Conservation (phyloP, 2,329 filamentous ascomycete genomes). For the Aspergillus quadricinctus region DNA sequence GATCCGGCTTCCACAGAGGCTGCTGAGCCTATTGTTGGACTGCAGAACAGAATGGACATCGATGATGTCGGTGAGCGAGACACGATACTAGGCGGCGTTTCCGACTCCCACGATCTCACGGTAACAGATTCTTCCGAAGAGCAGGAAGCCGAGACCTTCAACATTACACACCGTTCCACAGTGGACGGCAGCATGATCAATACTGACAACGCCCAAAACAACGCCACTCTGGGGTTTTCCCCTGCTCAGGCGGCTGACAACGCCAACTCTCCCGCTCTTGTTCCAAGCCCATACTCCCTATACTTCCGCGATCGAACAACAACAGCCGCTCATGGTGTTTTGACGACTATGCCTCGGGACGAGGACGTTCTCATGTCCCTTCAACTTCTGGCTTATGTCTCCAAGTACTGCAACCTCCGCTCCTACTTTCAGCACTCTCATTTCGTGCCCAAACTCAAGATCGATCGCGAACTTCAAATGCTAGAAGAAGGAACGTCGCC, state of each 20-base stretch:
- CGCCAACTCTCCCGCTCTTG: slow-evolving; percentile 68
- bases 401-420: slow-evolving; percentile 94
- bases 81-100: slow-evolving; percentile 67
- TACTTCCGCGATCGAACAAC: slow-evolving; percentile 74
- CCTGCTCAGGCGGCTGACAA: slow-evolving; percentile 59
- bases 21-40: slow-evolving; percentile 68
- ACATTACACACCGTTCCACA: slow-evolving; percentile 81
- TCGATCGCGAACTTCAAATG: slow-evolving; percentile 76
- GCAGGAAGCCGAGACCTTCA: slow-evolving; percentile 87
- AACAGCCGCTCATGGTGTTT: slow-evolving; percentile 64
- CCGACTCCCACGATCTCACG: slow-evolving; percentile 67
- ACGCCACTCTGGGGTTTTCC: slow-evolving; percentile 67
- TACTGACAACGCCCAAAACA: slow-evolving; percentile 61
- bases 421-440: slow-evolving; percentile 95
- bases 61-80: slow-evolving; percentile 83
- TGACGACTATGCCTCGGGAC: slow-evolving; percentile 90
- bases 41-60: slow-evolving; percentile 78
- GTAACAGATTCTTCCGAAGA: slow-evolving; percentile 76
- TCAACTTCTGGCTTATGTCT: slow-evolving; percentile 93
- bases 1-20: slow-evolving; percentile 49
- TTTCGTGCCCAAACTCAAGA: slow-evolving; percentile 84
- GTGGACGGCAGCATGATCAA: slow-evolving; percentile 83
- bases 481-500: slow-evolving; percentile 63
- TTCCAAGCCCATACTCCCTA: slow-evolving; percentile 68
- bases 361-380: slow-evolving; percentile 98